Base-by-base conservation (phyloP, 164 flowering plant species). In the Piper betle region DNA sequence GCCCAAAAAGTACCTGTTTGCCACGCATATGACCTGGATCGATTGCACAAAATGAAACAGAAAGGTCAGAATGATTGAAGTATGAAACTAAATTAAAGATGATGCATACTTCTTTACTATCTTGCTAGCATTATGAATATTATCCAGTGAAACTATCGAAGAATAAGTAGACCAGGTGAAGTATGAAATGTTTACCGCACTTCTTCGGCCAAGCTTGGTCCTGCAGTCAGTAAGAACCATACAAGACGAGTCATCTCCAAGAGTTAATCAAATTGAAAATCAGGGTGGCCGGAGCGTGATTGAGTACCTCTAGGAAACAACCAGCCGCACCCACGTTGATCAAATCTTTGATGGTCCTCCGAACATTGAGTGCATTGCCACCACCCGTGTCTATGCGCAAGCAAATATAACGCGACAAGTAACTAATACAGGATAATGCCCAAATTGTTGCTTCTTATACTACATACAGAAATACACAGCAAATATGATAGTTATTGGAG, bases 131-230 rank as follows among this genome's bases (percentile, higher is more conserved):
- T n/a, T n/a, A n/a, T n/a, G n/a, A n/a, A n/a, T n/a, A n/a, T n/a
- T n/a, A n/a, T 5, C 48, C 33, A 9, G n/a, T 25, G 10, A 3
- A 43, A 8, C 13, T 6, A 9, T 7, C 20, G 1, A 48, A 19
- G 25, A 8, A 20, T 19, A 61, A 43, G 4, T 5, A 53, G 7
- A 5, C 15, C n/a, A 53, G 15, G 4, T 18, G 15, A 53, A 53
- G 4, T 4, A 53, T 5, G 20, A 15, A 4, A 13, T 13, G 15
- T n/a, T 53, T 16, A 67, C 71, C 75, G 64, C 72, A 73, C 62
- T 73, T 73, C 70, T 73, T 73, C 50, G 75, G 72, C 75, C 75
- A 73, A 41, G 66, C 70, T 69, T 73, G 75, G 63, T 73, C 75
- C 75, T 73, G 72, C 9, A 63, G 55, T 37, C 3, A 43, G 11